Percentiles rank a stretch among this genome's conserved stretches.
phyloP scores from a whole-genome alignment of 2,329 filamentous ascomycete species.

The Aspergillus felis region DNA sequence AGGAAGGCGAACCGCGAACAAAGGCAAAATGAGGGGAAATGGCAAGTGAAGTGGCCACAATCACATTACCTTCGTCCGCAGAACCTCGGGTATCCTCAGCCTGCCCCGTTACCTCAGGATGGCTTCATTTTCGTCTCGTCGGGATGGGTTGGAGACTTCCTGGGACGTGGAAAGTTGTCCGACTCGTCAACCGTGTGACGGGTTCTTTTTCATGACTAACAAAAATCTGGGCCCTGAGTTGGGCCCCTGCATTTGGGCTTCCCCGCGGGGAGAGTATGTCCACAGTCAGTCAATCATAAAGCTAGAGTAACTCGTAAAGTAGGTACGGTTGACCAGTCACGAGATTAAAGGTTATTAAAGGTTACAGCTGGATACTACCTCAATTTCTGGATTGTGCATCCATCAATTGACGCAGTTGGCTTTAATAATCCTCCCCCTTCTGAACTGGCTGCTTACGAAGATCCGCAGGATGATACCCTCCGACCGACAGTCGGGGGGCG shows the following conservation, averaged over 20 bases:
- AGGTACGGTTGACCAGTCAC: not conserved
- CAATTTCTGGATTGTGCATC: no score
- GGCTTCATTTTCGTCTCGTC: constrained; percentile 7
- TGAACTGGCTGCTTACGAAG: no score
- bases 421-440: no score
- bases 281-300: not conserved
- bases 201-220: not conserved
- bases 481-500: constrained; percentile 1
- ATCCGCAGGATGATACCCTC: not conserved
- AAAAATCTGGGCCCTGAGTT: not conserved
- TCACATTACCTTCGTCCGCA: not conserved
- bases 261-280: constrained; percentile 21
- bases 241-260: constrained; percentile 19
- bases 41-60: constrained; percentile 8
- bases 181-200: not conserved
- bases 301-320: no score
- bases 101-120: not conserved
- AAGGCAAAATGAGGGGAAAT: constrained; percentile 10
- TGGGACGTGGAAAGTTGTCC: not conserved
- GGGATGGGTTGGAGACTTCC: not conserved
- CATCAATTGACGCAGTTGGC: no score
- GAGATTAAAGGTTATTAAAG: not conserved
- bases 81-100: constrained; percentile 15
- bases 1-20: not conserved
- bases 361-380: not conserved